These are phyloP conservation scores for Cutaneotrichosporon cutaneum DNA, from an alignment of 1,284 basidiomycete genomes.

Conservation along the genomic window DNA sequence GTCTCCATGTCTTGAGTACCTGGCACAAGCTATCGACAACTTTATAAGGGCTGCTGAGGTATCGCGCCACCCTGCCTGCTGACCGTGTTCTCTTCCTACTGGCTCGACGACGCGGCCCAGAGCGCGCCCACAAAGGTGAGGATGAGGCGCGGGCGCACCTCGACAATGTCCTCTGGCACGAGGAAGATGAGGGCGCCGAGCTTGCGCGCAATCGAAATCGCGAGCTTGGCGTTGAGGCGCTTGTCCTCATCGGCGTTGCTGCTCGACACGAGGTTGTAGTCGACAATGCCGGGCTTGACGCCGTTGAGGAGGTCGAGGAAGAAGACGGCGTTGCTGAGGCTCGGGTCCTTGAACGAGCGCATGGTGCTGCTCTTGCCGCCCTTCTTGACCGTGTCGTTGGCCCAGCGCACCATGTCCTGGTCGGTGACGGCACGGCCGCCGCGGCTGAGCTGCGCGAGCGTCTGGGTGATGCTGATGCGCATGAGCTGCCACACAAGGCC, in stretches of 20 bases:
- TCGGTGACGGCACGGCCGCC: conserved; percentile 79
- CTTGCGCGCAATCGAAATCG: conserved; percentile 96
- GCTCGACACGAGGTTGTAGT: conserved; percentile 73
- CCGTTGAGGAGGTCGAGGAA: conserved; percentile 91
- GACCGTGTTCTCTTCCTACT: conserved; percentile 12
- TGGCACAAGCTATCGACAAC: not conserved
- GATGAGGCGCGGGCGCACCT: conserved; percentile 73
- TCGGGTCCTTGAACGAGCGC: conserved; percentile 91
- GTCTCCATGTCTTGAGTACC: not conserved
- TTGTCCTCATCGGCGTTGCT: conserved; percentile 67
- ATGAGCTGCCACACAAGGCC: conserved; percentile 98
- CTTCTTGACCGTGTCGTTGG: conserved; percentile 82
- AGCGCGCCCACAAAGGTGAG: conserved; percentile 60
- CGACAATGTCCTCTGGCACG: conserved; percentile 91
- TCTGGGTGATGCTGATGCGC: conserved; percentile 85
- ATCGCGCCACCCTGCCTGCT: not conserved
- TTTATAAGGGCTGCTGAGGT: not conserved
- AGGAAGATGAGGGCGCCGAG: conserved; percentile 96
- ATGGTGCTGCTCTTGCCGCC: conserved; percentile 66
- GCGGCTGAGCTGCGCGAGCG: conserved; percentile 74
- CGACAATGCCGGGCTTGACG: conserved; percentile 90
- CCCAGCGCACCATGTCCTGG: conserved; percentile 93
- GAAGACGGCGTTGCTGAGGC: conserved; percentile 86
- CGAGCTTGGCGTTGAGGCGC: conserved; percentile 90
- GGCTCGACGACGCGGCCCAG: conserved; percentile 43